Evolutionary conservation across 768 basidiomycete genomes (phyloP), one percentile per base, ranked within the genome.

Genomic region (Phlebiopsis gigantea): DNA sequence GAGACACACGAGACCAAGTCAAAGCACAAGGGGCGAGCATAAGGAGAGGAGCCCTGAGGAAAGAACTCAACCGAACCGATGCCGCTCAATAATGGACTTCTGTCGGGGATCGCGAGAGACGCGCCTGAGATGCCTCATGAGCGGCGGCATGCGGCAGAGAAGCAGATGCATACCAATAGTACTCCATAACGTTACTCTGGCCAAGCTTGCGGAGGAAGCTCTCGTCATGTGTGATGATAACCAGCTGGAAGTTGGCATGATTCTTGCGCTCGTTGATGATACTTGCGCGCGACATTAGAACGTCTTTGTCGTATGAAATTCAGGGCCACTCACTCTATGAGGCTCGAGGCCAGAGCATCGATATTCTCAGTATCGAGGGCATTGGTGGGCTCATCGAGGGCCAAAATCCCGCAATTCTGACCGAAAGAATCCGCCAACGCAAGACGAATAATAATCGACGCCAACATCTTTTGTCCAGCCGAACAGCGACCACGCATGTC

Each of bases 401-500:
- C 97, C 24, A 99, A 81, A 61, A 99, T 97, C 19, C 97, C 97
- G 70, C 97, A 98, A 63, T 96, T 97, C 69, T 94, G 91, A 2
- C 93, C 93, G 65, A 99, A 98, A 2, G 93, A 96, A 68, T 99
- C 97, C 5, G 96, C 96, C 25, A 99, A 79, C 3, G 97, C 97
- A 31, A 99, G 84, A 5, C 97, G 86, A 65, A 99, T 98, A 72
- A 98, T 93, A 71, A 98, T 98, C 21, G 92, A 95, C 9, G 96
- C 97, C 57, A 99, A 75, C 81, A 98, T 98, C 74, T 99, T 99
- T 73, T 99, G 97, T 0, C 97, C 97, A 1, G 97, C 97, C 15
- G 91, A 94, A 73, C 97, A 99, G 61, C 97, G 84, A 24, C 97
- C 97, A 56, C 97, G 86, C 97, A 99, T 99, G 72, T 98, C 97